Evolutionary conservation across 2,329 filamentous ascomycete species (phyloP), one percentile per base, ranked within the genome.

Genomic region (Alternaria longipes): DNA sequence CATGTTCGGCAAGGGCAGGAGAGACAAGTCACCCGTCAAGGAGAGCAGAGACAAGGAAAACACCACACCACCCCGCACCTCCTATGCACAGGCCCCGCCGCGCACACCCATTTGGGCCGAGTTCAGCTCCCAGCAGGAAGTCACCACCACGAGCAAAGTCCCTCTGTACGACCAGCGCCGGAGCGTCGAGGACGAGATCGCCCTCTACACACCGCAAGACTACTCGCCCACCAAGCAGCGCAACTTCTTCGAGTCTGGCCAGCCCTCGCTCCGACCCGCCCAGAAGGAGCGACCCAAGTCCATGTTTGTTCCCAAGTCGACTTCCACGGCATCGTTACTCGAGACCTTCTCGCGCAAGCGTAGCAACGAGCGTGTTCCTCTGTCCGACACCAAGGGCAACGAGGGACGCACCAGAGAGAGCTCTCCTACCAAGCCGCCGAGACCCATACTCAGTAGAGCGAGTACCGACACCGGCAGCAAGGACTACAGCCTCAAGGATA

Each of bases 81-180:
- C 81, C 12, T 79, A 81, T 41, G 79, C 81, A 2, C 72, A 80
- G 22, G 70, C 70, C 5, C 74, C 74, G 8, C 67, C 79, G 9
- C 83, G 86, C 18, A 88, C 91, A 2, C 93, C 94, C 24, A 93
- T 94, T 57, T 97, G 92, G 84, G 87, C 91, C 14, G 90, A 95
- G 71, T 95, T 94, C 74, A 80, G 84, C 58, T 80, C 81, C 42
- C 73, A 77, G 46, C 68, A 75, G 32, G 73, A 78, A 44, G 63
- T 68, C 54, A 70, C 69, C 2, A 71, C 72, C 28, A 80, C 79
- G 3, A 81, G 79, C 56, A 81, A 81, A 20, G 74, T 84, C 12
- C 81, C 83, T 9, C 74, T 82, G 38, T 79, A 80, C 47, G 81
- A 81, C 60, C 78, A 78, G 38, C 74, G 80, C 38, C 81, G 76